Evolutionary conservation across 1,284 basidiomycete genomes (phyloP).

Genomic region (Apiotrichum montevideense): DNA sequence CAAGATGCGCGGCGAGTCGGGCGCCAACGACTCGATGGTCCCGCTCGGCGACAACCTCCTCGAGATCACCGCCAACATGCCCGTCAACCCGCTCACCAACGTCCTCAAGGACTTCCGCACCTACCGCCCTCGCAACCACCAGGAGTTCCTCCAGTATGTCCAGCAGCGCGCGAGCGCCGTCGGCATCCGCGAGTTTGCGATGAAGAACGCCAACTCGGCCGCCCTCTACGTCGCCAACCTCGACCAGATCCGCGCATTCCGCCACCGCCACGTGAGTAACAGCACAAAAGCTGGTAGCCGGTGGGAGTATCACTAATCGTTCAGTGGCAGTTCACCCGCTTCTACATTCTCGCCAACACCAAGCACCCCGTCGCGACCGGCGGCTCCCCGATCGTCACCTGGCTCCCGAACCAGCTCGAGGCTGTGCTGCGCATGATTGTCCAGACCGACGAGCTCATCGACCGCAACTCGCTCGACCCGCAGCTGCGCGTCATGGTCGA

Average conservation of each 20-base stretch:
- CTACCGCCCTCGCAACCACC: conserved; percentile 21
- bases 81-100: conserved; percentile 17
- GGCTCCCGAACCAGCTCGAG: conserved; percentile 21
- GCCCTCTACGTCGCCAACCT: conserved; percentile 17
- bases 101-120: conserved; percentile 20
- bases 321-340: conserved; percentile 11
- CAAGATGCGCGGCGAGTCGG: conserved; percentile 20
- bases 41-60: conserved; percentile 22
- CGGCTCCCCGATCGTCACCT: conserved; percentile 15
- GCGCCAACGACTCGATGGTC: conserved; percentile 22
- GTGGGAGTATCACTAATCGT: too few species aligned
- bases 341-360: conserved; percentile 12
- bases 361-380: conserved; percentile 19
- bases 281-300: background rate
- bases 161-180: conserved; percentile 14
- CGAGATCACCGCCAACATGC: conserved; percentile 16
- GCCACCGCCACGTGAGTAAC: conserved; percentile 18
- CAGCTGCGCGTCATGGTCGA: conserved; percentile 13
- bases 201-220: conserved; percentile 11
- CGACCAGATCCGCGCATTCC: conserved; percentile 21
- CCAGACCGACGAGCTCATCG: conserved; percentile 10
- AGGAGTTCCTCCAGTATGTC: conserved; percentile 17
- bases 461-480: conserved; percentile 12
- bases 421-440: conserved; percentile 13
- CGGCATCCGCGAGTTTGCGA: conserved; percentile 14